Percentiles rank a stretch among this genome's conserved stretches.
Conservation (phyloP, 2,329 filamentous ascomycete species). For the Periconia sp. region DNA sequence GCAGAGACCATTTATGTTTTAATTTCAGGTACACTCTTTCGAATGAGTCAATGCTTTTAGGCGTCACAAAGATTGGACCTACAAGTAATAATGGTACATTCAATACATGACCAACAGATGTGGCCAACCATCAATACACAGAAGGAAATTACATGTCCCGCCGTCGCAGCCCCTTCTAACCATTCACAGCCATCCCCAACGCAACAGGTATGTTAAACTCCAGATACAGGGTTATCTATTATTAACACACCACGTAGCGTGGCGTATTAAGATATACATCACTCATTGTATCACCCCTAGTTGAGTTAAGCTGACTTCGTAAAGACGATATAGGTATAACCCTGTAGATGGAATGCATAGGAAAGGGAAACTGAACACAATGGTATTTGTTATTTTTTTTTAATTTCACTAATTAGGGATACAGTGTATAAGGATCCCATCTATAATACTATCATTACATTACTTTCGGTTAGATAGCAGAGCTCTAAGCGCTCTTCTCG, state of each 20-base stretch:
- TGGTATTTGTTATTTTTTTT: conserved; percentile 12
- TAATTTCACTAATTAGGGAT: conserved; percentile 13
- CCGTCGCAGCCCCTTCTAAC: neutral
- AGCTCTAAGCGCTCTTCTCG: conserved; percentile 74
- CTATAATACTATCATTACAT: conserved; percentile 17
- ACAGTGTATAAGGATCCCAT: neutral
- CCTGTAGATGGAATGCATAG: conserved; percentile 8
- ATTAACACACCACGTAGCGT: no score
- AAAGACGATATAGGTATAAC: no score
- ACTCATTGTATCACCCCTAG: no score
- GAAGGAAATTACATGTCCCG: neutral
- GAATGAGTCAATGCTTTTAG: no score
- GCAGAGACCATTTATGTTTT: no score
- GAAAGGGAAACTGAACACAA: conserved; percentile 1
- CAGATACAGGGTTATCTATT: no score
- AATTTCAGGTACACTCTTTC: no score
- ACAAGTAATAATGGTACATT: neutral
- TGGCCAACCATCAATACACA: neutral
- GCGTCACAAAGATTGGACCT: no score
- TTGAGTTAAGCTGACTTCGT: no score
- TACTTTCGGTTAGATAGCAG: conserved; percentile 7
- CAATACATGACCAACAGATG: neutral
- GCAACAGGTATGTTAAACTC: no score
- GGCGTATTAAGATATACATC: no score
- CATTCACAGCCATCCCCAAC: neutral